A percentile compares a stretch with the other conserved stretches of the same genome.
Evolutionary conservation across 2,329 filamentous ascomycete genomes (phyloP).

Genomic region (Remersonia thermophila): DNA sequence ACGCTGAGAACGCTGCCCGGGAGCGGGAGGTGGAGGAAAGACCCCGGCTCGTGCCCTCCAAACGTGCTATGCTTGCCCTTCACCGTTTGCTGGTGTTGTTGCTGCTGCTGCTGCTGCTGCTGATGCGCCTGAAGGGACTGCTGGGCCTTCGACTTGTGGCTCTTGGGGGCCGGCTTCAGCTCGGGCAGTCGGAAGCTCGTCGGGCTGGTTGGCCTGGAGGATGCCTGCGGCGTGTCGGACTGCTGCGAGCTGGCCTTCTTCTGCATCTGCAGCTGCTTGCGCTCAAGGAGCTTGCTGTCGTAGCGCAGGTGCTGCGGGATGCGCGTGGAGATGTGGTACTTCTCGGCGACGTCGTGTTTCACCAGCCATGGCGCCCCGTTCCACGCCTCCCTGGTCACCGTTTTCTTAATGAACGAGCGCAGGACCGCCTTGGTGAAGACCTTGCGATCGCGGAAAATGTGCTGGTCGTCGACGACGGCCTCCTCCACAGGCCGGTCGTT

Average conservation of each 20-base stretch:
- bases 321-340: constrained; percentile 77
- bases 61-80: constrained; percentile 28
- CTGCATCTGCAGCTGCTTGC: constrained; percentile 58
- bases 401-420: constrained; percentile 88
- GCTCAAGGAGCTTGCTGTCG: constrained; percentile 65
- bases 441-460: constrained; percentile 78
- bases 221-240: constrained; percentile 26
- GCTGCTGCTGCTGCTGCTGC: constrained; percentile 20
- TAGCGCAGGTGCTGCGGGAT: constrained; percentile 73
- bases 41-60: constrained; percentile 25
- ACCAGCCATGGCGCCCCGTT: constrained; percentile 95
- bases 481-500: constrained; percentile 57
- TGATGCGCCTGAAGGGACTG: constrained; percentile 23
- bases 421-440: constrained; percentile 91
- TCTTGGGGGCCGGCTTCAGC: constrained; percentile 61
- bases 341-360: constrained; percentile 69
- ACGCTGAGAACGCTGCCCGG: constrained; percentile 31
- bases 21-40: constrained; percentile 27
- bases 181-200: constrained; percentile 51
- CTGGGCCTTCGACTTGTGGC: constrained; percentile 43
- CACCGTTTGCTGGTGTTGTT: constrained; percentile 19
- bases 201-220: constrained; percentile 23
- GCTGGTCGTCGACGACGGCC: constrained; percentile 64
- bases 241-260: constrained; percentile 36
- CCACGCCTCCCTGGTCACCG: constrained; percentile 84